Percentiles rank a stretch among this genome's conserved stretches.
phyloP scores from a whole-genome alignment of 2,329 filamentous ascomycete genomes.

The Fusarium sp. region DNA sequence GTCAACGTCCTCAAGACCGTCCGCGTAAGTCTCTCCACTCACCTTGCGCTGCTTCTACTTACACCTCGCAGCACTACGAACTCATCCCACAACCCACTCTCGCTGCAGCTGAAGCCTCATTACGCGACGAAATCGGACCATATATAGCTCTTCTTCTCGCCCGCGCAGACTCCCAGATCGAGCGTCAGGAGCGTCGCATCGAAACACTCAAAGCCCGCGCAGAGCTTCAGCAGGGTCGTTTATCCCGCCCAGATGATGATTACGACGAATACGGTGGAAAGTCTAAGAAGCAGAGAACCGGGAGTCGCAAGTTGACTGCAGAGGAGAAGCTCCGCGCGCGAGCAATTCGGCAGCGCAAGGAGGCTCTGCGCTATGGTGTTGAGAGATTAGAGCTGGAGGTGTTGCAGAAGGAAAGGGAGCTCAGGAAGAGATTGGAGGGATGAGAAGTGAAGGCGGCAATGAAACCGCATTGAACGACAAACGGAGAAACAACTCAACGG shows the following conservation, averaged over 20 bases:
- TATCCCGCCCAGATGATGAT: slow-evolving; percentile 48
- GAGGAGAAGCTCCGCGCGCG: slow-evolving; percentile 62
- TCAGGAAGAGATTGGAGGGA: slow-evolving; percentile 60
- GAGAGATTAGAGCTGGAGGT: slow-evolving; percentile 87
- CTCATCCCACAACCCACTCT: slow-evolving; percentile 87
- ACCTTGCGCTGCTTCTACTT: background rate
- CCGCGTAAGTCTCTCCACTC: slow-evolving; percentile 54
- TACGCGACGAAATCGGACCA: slow-evolving; percentile 90
- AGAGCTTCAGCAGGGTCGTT: slow-evolving; percentile 81
- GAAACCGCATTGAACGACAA: background rate
- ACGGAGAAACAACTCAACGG: background rate
- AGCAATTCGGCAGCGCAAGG: slow-evolving; percentile 81
- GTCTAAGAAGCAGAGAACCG: slow-evolving; percentile 37
- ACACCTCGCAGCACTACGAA: slow-evolving; percentile 80
- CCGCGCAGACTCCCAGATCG: slow-evolving; percentile 84
- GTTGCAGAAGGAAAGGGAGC: slow-evolving; percentile 74
- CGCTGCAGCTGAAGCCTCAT: slow-evolving; percentile 80
- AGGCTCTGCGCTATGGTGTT: slow-evolving; percentile 86
- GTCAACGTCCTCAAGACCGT: slow-evolving; percentile 66
- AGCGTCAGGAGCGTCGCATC: slow-evolving; percentile 83
- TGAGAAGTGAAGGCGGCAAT: slow-evolving; percentile 24
- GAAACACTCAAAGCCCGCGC: slow-evolving; percentile 84
- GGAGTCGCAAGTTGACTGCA: slow-evolving; percentile 58
- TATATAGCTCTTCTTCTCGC: slow-evolving; percentile 82
- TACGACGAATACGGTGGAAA: slow-evolving; percentile 13